Base-by-base conservation (phyloP, 23 red algal genomes). In the Pyropia haitanensis region DNA sequence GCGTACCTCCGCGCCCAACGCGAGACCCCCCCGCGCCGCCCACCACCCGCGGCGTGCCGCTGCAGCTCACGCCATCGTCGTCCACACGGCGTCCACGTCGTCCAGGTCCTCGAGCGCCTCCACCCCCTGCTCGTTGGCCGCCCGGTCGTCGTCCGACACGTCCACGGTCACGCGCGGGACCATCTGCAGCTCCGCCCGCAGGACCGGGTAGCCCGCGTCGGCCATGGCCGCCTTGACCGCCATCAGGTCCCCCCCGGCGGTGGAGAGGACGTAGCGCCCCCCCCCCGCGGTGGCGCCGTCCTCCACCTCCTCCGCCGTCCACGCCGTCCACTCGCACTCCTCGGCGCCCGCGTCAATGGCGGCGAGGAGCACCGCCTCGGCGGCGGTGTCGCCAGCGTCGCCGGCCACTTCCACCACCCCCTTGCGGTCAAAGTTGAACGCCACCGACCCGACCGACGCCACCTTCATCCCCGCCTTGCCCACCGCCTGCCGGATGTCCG, bases 341-440 rank as follows among this genome's bases (percentile, higher is more conserved):
- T 85, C 79, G 19, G 80, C 88, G 16, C 68, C 81, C 14, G 71
- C 78, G 18, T 84, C 88, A 27, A 82, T 65, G 20, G 85, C 85
- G 33, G 51, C 75, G 58, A 90, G 39, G 3, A 90, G 67, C 3
- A 90, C 44, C 21, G 80, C 67, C 29, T 90, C 85, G 0, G 61
- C 70, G 0, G 39, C 39, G 49, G 73, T 59, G 24, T 48, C 48
- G 1, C 73, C 80, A 8, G 6, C 56, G 0, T 76, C 70, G n/a
- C 24, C 60, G 18, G 51, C 27, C 48, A 85, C 71, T 5, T 66
- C 58, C 23, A 95, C 59, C 53, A 80, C 60, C 21, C 88, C 88
- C 68, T 78, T 95, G 12, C 68, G 56, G 15, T 81, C 69, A 80
- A 95, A 95, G 27, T 95, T 95, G 44, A 80, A 95, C 9, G 73